Percentiles rank a stretch among this genome's conserved stretches.
Conservation (phyloP, 179 eudicot genomes). For the Nepenthes alata region DNA sequence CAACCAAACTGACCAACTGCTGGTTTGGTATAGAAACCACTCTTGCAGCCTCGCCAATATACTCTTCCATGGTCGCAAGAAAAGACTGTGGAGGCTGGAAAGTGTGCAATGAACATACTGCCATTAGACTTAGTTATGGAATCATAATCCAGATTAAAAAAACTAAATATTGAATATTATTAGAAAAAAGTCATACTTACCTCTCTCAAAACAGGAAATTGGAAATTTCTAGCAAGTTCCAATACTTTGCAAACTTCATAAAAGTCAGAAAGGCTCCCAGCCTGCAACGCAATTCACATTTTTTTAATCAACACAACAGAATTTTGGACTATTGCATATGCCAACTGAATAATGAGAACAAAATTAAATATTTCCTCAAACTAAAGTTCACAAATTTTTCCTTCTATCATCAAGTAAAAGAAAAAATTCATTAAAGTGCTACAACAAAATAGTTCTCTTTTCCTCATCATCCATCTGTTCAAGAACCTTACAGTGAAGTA, state of each 20-base stretch:
- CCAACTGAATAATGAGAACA: no score
- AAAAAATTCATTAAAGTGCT: no score
- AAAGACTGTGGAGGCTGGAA: constrained; percentile 88
- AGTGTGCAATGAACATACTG: constrained; percentile 1
- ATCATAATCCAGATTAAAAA: not conserved
- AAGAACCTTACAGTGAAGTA: no score
- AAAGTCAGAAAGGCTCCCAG: constrained; percentile 68
- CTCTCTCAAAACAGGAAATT: constrained; percentile 79
- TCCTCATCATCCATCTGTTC: no score
- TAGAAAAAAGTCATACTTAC: constrained; percentile 20
- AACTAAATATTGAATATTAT: not conserved
- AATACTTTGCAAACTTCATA: constrained; percentile 85
- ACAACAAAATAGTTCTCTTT: no score
- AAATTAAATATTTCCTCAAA: no score
- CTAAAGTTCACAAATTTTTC: no score
- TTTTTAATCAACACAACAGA: not conserved
- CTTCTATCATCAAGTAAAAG: no score
- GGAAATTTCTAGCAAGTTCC: constrained; percentile 87
- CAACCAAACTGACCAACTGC: constrained; percentile 48
- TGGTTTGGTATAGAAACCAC: constrained; percentile 50
- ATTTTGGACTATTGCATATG: no score
- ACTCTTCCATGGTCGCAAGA: constrained; percentile 88
- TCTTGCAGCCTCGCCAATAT: constrained; percentile 78
- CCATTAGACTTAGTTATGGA: not conserved
- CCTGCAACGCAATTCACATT: constrained; percentile 36